Evolutionary conservation across 371 early-diverging fungal species (phyloP), one percentile per base, ranked within the genome.

Genomic region (Actinomucor elegans): DNA sequence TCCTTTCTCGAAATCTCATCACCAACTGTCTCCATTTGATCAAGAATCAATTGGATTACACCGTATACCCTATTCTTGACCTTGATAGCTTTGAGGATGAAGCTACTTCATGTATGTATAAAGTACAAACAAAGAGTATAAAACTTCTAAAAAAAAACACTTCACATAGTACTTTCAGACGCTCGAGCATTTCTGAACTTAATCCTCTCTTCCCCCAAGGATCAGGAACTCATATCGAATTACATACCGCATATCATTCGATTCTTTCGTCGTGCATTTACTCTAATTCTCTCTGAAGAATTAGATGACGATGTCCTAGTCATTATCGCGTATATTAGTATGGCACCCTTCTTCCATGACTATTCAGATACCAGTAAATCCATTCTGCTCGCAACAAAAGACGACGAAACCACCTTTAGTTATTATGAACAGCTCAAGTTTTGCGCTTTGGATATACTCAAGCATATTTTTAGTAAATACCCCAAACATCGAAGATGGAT

Each of bases 401-500:
- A 47, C 5, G 34, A 47, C 10, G 53, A 65, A 5, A 47, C 42
- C 1, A 62, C 61, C 1, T 66, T 71, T n/a, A 79, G 69, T 36
- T 51, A 68, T 2, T 69, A 68, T 23, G 84, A 79, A 34, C 77
- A 70, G 17, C 57, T 81, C 44, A 78, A 81, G 38, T 64, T 73
- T 14, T 55, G 55, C 15, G 70, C 83, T 0, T 55, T 82, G 33
- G 67, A 73, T 44, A 66, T 79, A 28, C 59, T 86, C 23, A 73
- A 73, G 5, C 64, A 56, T 41, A 52, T 94, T 9, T 93, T 90
- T 61, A 79, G 83, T 20, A 64, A 66, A 32, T 73, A 88, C 23
- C 69, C 82, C 0, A 71, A 67, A 1, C 93, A 93, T 48, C 77
- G 94, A 20, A 57, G 66, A 14, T 89, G 91, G 84, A 90, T 96